Base-by-base conservation (phyloP, 805 yeast species). In the Yarrowia phangngaensis region DNA sequence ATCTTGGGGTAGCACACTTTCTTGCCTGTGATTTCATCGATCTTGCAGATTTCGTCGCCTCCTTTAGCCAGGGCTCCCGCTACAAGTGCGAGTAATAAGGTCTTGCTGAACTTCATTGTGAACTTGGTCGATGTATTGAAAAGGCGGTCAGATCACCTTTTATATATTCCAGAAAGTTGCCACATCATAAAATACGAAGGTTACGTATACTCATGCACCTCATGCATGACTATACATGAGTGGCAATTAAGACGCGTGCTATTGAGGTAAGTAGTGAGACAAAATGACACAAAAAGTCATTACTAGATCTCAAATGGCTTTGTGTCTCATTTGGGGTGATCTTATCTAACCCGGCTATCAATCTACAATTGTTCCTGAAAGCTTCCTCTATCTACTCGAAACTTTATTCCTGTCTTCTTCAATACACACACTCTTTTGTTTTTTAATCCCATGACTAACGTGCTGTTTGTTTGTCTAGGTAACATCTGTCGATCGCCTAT, bases 401-500 rank as follows among this genome's bases (percentile, higher is more conserved):
- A n/a, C n/a, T n/a, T n/a, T n/a, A n/a, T n/a, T n/a, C n/a, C n/a
- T n/a, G n/a, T n/a, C n/a, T n/a, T n/a, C n/a, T n/a, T n/a, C n/a
- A n/a, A n/a, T n/a, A n/a, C n/a, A n/a, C n/a, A n/a, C n/a, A n/a
- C 24, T 22, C 24, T 22, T 22, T 9, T 22, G 24, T 22, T 22
- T 9, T 22, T 2, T 6, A 20, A 24, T 23, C 3, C 15, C n/a
- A 20, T 41, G 48, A 29, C 48, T 28, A 41, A 41, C 35, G 35
- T 41, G 12, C 35, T 41, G 9, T 41, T 41, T 7, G 48, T 41
- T 27, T 41, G 48, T 12, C 35, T 41, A 22, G 48, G 48, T 6
- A 41, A 41, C 48, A 41, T 41, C n/a, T 88, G 97, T 61, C 89
- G 97, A 40, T 87, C 96, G 2, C 97, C 97, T 11, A 90, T 89